phyloP scores from a whole-genome alignment of 331 rosid species.

The Quercus tomentella region DNA sequence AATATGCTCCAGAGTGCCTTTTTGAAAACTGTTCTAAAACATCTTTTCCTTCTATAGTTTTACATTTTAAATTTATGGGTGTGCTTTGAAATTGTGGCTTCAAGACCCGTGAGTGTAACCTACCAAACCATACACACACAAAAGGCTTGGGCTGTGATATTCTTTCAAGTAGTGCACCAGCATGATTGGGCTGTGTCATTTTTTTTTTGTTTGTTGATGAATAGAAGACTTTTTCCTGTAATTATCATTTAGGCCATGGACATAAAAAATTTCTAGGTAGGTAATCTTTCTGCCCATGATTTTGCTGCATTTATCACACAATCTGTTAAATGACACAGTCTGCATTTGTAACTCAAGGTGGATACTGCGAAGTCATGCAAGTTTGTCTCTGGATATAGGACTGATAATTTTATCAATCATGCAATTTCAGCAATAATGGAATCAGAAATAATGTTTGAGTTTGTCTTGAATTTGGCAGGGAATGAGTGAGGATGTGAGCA shows the following conservation, averaged over 20 bases:
- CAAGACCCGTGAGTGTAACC: too few species aligned
- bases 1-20: too few species aligned
- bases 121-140: too few species aligned
- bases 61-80: too few species aligned
- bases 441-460: background rate
- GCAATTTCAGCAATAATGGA: background rate
- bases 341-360: background rate
- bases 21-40: too few species aligned
- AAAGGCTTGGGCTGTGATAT: background rate
- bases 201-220: too few species aligned
- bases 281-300: background rate
- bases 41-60: too few species aligned
- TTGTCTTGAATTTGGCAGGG: constrained; percentile 53
- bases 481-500: constrained; percentile 98
- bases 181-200: background rate
- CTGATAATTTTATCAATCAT: background rate
- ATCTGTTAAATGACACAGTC: background rate
- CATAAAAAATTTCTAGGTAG: background rate
- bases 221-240: background rate
- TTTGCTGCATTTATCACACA: background rate
- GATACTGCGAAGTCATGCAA: background rate
- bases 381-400: background rate
- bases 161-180: background rate
- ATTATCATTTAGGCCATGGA: background rate
- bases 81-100: too few species aligned